These are phyloP conservation scores for Suillus subaureus DNA, from an alignment of 768 basidiomycete genomes.

Conservation along the genomic window DNA sequence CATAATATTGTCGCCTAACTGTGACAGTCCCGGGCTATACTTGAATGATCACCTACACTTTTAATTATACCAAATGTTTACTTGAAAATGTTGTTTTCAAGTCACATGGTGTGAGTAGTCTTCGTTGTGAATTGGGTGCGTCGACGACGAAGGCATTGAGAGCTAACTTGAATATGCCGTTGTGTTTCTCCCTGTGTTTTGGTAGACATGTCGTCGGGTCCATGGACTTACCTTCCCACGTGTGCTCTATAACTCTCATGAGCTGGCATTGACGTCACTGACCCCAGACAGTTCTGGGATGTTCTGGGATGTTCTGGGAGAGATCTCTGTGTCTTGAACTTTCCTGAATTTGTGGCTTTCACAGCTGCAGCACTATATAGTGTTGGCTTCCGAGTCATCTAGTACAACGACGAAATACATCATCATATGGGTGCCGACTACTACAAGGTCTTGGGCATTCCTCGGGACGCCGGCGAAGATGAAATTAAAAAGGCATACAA, in stretches of 20 bases:
- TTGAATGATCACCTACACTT: neutral
- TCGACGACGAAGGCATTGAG: neutral
- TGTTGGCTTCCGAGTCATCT: neutral
- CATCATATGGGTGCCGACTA: constrained; percentile 80
- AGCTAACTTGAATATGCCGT: too few relatives aligned
- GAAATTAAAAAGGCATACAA: constrained; percentile 95
- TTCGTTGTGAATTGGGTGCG: neutral
- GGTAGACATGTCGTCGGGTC: neutral
- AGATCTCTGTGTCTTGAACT: neutral
- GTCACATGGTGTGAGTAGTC: neutral
- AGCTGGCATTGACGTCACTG: constrained; percentile 29
- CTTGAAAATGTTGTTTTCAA: neutral
- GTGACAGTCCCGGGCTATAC: neutral
- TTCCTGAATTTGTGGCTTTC: neutral
- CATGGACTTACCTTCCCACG: constrained; percentile 14
- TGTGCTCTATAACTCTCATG: neutral
- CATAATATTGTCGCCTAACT: neutral
- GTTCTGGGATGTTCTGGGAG: constrained; percentile 39
- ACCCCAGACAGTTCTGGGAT: constrained; percentile 35
- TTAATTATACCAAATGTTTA: neutral
- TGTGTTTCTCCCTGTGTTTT: neutral
- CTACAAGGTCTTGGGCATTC: constrained; percentile 81
- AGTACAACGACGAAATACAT: neutral
- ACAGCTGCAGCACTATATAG: constrained; percentile 8
- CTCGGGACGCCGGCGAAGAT: constrained; percentile 75